phyloP scores from a whole-genome alignment of 1,284 basidiomycete species.

The Apiotrichum veenhuisii region DNA sequence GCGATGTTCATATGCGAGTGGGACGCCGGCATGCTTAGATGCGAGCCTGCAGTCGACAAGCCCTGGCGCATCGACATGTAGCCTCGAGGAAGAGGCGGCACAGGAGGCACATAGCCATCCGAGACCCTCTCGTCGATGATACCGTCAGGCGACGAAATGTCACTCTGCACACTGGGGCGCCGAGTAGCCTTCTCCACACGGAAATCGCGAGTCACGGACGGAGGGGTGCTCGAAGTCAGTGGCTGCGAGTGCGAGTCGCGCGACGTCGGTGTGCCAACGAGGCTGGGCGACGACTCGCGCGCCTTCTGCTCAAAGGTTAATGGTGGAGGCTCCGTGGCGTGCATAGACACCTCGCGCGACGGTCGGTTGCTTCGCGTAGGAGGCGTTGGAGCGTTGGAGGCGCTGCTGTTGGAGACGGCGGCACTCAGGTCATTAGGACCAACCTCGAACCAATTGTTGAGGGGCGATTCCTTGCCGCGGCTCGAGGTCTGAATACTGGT shows the following conservation, averaged over 20 bases:
- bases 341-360: slow-evolving; percentile 5
- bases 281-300: slow-evolving; percentile 82
- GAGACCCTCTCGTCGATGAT: slow-evolving; percentile 44
- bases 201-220: slow-evolving; percentile 61
- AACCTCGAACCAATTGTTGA: slow-evolving; percentile 37
- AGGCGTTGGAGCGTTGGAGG: slow-evolving; percentile 1
- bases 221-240: slow-evolving; percentile 61
- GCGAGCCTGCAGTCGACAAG: slow-evolving; percentile 18
- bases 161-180: slow-evolving; percentile 69
- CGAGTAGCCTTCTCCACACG: slow-evolving; percentile 25
- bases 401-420: background rate
- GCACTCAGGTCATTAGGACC: background rate
- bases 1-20: slow-evolving; percentile 10
- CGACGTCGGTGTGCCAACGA: slow-evolving; percentile 56
- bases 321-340: slow-evolving; percentile 14
- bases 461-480: slow-evolving; percentile 26
- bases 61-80: slow-evolving; percentile 59
- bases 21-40: slow-evolving; percentile 15
- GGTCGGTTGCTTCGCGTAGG: background rate
- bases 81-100: slow-evolving; percentile 92
- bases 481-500: slow-evolving; percentile 6
- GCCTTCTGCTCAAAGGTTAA: slow-evolving; percentile 51
- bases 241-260: slow-evolving; percentile 34
- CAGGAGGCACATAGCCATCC: slow-evolving; percentile 70
- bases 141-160: slow-evolving; percentile 58